These are phyloP conservation scores for Biscogniauxia marginata DNA, from an alignment of 2,329 filamentous ascomycete species.

Conservation along the genomic window DNA sequence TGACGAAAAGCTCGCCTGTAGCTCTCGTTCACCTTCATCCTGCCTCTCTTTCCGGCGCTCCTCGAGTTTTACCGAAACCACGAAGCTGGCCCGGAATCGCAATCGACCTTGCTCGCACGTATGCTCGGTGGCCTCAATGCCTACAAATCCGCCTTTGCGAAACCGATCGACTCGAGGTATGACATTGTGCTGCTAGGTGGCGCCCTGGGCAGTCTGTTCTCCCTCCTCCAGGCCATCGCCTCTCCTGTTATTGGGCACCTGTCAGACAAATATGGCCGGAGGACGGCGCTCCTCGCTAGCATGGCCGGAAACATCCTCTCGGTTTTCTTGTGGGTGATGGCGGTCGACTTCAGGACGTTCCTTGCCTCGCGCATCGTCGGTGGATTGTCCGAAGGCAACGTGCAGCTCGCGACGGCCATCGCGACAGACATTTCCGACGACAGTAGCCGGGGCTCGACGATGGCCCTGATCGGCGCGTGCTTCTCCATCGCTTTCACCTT, in stretches of 20 bases:
- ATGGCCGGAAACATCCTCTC: constrained; percentile 93
- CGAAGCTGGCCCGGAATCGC: constrained; percentile 56
- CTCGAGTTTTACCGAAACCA: constrained; percentile 93
- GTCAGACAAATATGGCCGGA: constrained; percentile 84
- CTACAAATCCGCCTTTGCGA: constrained; percentile 91
- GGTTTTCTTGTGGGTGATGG: constrained; percentile 90
- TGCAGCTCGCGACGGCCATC: constrained; percentile 93
- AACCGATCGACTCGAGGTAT: constrained; percentile 92
- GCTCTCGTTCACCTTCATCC: constrained; percentile 98
- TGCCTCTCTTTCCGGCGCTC: constrained; percentile 91
- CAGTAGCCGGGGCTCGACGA: constrained; percentile 79
- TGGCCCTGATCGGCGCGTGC: constrained; percentile 94
- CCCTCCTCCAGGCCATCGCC: constrained; percentile 84
- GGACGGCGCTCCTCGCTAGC: constrained; percentile 82
- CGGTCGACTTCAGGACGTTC: constrained; percentile 93
- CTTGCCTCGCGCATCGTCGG: constrained; percentile 90
- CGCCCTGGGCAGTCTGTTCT: constrained; percentile 89
- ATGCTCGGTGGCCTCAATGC: constrained; percentile 83
- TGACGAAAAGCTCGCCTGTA: constrained; percentile 36
- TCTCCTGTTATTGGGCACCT: constrained; percentile 87
- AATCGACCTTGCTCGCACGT: constrained; percentile 64
- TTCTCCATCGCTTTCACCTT: constrained; percentile 98
- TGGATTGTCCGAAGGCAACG: constrained; percentile 92
- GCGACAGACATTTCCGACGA: constrained; percentile 94
- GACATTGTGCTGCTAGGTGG: constrained; percentile 95